Evolutionary conservation across 1,284 basidiomycete species (phyloP), one percentile per base, ranked within the genome.

Genomic region (Sanghuangporus sanghuang): DNA sequence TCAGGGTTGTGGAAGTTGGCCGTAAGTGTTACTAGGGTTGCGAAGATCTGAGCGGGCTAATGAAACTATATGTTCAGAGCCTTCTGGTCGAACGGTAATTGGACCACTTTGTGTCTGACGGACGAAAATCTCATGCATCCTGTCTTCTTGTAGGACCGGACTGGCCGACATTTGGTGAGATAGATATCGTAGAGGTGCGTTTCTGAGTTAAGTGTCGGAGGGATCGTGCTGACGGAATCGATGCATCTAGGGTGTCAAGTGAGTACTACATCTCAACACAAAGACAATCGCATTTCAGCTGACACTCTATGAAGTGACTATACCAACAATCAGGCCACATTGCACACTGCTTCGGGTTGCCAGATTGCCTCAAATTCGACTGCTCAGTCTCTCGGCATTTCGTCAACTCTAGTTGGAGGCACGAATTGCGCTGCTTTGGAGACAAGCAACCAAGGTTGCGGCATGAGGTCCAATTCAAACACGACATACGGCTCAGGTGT

Each of bases 1-100:
- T 1, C 88, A 87, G 1, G 94, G 94, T 6, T 96, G 93, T 74
- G 93, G 88, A 46, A 89, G 87, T 8, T 95, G 93, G 89, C 90
- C 89, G 27, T 69, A 67, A 74, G 78, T 79, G n/a, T 54, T 23
- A 61, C 52, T 39, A 21, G 46, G 40, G 21, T 55, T 53, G 23
- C 44, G 14, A 35, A 35, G 23, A 38, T 48, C 18, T 2, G 11
- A 14, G 12, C 18, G 6, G 42, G 18, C 9, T 53, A 23, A 48
- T 6, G 23, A 35, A 46, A 44, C 14, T 27, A 32, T 32, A 27
- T 9, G 35, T 11, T 38, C 27, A 64, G 62, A 64, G 82, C 82
- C 3, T 84, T 84, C 71, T 84, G 82, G 82, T 79, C 78, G 42
- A 77, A 82, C 63, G 81, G 75, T 75, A 62, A 38, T 57, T 32